These are phyloP conservation scores for Talaromyces sp. DNA, from an alignment of 2,329 filamentous ascomycete species.

Conservation along the genomic window DNA sequence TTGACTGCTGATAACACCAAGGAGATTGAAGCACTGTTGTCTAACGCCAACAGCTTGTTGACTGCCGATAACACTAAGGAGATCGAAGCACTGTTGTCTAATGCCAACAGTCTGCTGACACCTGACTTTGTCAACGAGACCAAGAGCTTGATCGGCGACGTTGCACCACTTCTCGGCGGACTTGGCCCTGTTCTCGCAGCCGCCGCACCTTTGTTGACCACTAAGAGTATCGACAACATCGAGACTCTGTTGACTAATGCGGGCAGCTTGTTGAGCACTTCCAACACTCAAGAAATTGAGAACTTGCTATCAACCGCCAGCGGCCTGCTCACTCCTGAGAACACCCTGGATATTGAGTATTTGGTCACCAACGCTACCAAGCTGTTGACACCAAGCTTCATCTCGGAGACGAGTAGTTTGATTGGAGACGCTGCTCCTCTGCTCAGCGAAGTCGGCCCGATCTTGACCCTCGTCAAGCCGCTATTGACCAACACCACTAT, in stretches of 20 bases:
- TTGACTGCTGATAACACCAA: slow-evolving; percentile 22
- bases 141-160: slow-evolving; percentile 17
- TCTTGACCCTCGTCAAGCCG: slow-evolving; percentile 12
- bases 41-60: slow-evolving; percentile 18
- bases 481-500: slow-evolving; percentile 25
- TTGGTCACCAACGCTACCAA: slow-evolving; percentile 21
- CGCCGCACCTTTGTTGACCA: slow-evolving; percentile 21
- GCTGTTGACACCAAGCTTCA: slow-evolving; percentile 26
- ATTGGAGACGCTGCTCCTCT: slow-evolving; percentile 15
- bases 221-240: slow-evolving; percentile 24
- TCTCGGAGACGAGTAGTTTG: slow-evolving; percentile 24
- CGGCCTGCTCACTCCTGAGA: slow-evolving; percentile 22
- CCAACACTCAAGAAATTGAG: slow-evolving; percentile 24
- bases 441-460: slow-evolving; percentile 3
- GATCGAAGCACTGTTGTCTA: slow-evolving; percentile 19
- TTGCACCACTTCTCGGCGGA: slow-evolving; percentile 18
- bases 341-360: slow-evolving; percentile 11
- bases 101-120: slow-evolving; percentile 25
- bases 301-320: slow-evolving; percentile 22
- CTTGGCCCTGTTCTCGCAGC: slow-evolving; percentile 6
- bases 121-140: slow-evolving; percentile 27
- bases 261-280: slow-evolving; percentile 23
- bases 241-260: slow-evolving; percentile 23
- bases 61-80: slow-evolving; percentile 13
- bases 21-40: slow-evolving; percentile 18